Percentiles rank a stretch among this genome's conserved stretches.
Conservation (phyloP, 352 stramenopile genomes). For the Phytophthora aleatoria region DNA sequence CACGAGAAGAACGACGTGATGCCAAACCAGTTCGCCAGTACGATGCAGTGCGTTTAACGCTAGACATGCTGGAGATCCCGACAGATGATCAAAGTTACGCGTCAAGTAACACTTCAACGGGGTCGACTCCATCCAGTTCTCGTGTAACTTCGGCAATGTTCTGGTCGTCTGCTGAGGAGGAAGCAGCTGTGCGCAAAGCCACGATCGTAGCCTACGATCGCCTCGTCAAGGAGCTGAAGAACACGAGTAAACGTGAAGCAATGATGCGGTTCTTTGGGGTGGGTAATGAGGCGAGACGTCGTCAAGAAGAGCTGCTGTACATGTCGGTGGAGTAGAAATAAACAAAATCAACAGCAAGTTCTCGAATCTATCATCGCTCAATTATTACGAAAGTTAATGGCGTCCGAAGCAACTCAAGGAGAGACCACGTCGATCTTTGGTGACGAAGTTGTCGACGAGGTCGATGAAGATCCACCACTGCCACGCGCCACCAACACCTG, state of each 20-base stretch:
- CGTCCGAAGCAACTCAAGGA: too few relatives aligned
- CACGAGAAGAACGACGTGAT: neutral
- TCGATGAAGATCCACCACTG: neutral
- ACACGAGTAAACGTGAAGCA: slow-evolving; percentile 15
- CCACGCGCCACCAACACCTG: slow-evolving; percentile 23
- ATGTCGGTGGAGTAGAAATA: slow-evolving; percentile 19
- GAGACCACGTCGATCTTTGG: too few relatives aligned
- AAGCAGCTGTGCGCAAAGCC: slow-evolving; percentile 22
- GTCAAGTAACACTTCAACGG: slow-evolving; percentile 6
- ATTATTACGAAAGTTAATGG: neutral
- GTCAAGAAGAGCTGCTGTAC: slow-evolving; percentile 20
- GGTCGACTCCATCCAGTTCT: neutral
- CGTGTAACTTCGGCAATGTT: slow-evolving; percentile 13
- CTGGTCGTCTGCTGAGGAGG: slow-evolving; percentile 32
- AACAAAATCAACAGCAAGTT: neutral
- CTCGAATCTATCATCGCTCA: neutral
- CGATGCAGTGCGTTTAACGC: slow-evolving; percentile 5
- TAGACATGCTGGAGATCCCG: neutral
- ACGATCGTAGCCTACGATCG: slow-evolving; percentile 31
- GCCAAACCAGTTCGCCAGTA: slow-evolving; percentile 9
- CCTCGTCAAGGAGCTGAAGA: slow-evolving; percentile 27
- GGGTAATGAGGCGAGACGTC: slow-evolving; percentile 15
- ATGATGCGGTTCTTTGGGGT: slow-evolving; percentile 24
- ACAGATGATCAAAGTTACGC: neutral
- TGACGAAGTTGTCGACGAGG: too few relatives aligned